phyloP scores from a whole-genome alignment of 805 yeast species.

The Kuraishia ogatae region DNA sequence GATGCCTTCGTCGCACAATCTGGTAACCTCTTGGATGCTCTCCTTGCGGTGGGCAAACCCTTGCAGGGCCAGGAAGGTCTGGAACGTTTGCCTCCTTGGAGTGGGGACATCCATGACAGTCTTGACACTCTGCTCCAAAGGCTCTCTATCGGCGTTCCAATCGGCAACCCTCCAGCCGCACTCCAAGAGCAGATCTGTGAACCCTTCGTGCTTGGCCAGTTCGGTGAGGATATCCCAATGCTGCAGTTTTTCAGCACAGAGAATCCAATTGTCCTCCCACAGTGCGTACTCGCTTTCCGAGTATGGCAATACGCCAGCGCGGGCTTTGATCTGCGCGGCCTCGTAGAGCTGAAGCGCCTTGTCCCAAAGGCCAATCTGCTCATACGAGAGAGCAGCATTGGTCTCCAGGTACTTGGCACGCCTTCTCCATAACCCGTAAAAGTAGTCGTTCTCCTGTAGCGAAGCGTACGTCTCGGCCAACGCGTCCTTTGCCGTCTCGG shows the following conservation, averaged over 20 bases:
- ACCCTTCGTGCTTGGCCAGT: conserved; percentile 95
- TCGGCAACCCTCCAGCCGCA: conserved; percentile 99
- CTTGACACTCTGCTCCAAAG: conserved; percentile 87
- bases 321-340: conserved; percentile 91
- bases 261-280: conserved; percentile 99
- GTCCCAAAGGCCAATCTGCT: conserved; percentile 92
- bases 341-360: conserved; percentile 91
- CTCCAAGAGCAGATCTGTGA: conserved; percentile 88
- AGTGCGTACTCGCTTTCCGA: conserved; percentile 90
- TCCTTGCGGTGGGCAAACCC: conserved; percentile 89
- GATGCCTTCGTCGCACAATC: conserved; percentile 91
- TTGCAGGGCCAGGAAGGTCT: conserved; percentile 87
- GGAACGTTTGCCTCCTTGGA: conserved; percentile 92
- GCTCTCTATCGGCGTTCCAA: conserved; percentile 93
- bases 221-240: conserved; percentile 98
- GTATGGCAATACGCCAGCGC: conserved; percentile 91
- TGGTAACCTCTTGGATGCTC: conserved; percentile 74
- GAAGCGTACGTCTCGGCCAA: conserved; percentile 81
- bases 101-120: conserved; percentile 98
- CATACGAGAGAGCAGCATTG: conserved; percentile 85
- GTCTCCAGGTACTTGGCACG: conserved; percentile 93
- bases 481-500: conserved; percentile 86
- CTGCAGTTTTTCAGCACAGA: conserved; percentile 93
- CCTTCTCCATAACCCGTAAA: conserved; percentile 96
- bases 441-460: conserved; percentile 91